Base-by-base conservation (phyloP, 768 basidiomycete species). In the Psilocybe cyanescens region DNA sequence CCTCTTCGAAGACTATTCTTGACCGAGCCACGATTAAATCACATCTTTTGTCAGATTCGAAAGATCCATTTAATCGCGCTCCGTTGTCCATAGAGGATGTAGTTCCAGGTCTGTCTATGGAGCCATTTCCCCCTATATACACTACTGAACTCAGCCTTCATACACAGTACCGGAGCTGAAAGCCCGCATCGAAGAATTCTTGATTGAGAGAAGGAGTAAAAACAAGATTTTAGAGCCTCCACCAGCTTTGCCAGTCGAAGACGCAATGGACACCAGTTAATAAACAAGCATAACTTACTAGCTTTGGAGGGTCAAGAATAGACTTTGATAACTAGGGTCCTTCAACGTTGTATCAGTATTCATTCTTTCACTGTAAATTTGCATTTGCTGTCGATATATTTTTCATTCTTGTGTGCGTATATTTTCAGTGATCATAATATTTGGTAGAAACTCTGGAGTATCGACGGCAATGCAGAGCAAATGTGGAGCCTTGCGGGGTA, bases 1-100 rank as follows among this genome's bases (percentile, higher is more conserved):
- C 97, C 0, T 88, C 91, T 0, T 98, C 96, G 2, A 82, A 79
- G 56, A 78, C 85, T 0, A 82, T 92, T 35, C 73, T 99, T 46
- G 97, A 99, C 73, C 86, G 92, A 24, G 81, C 91, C 1, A 98
- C 96, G 2, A 99, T 99, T 79, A 97, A 97, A 69, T 91, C 95
- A 1, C 95, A 97, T 73, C 78, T 98, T 37, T 79, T 99, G 17
- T 97, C 95, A 0, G 96, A 97, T 68, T 76, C 88, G 16, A 92
- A 87, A 56, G 97, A 99, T 74, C 97, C 97, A 1, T 99, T 99
- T 84, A 99, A 98, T 75, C 89, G 97, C 30, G 78, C 82, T 35
- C 94, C 97, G 1, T 79, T 97, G 29, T 74, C 79, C 8, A 86
- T 95, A 64, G 91, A 90, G 57, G 91, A 96, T 9, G 89, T 96